Conservation (phyloP, 139 green algal genomes). For the Picocystis salinarum region DNA sequence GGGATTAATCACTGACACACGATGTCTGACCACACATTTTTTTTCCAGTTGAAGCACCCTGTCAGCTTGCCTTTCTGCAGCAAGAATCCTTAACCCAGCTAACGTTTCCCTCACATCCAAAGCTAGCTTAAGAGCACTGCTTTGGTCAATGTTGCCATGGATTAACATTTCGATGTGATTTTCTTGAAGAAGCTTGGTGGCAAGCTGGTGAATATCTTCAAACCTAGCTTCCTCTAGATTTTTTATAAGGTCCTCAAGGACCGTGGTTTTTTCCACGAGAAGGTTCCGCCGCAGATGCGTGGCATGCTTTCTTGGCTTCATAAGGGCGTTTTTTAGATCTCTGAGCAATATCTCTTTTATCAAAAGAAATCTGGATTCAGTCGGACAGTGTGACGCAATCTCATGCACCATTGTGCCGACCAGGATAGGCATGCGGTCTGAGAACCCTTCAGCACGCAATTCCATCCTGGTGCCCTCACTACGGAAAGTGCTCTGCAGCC, state of each 20-base stretch:
- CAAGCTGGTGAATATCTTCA: background rate
- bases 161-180: background rate
- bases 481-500: slow-evolving; percentile 26
- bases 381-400: slow-evolving; percentile 26
- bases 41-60: too few relatives aligned
- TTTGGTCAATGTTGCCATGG: background rate
- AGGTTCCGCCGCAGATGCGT: slow-evolving; percentile 43
- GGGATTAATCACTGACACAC: background rate
- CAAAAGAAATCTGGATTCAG: background rate
- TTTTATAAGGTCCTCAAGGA: slow-evolving; percentile 13
- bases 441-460: slow-evolving; percentile 71
- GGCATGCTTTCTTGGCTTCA: slow-evolving; percentile 53
- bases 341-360: background rate
- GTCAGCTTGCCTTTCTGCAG: too few relatives aligned
- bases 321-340: slow-evolving; percentile 43
- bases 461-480: slow-evolving; percentile 24
- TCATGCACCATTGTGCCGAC: slow-evolving; percentile 29
- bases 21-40: too few relatives aligned
- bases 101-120: background rate
- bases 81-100: too few relatives aligned
- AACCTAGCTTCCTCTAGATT: slow-evolving; percentile 1
- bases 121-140: background rate
- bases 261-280: slow-evolving; percentile 25
- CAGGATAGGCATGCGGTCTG: slow-evolving; percentile 59
- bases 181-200: background rate